phyloP scores from a whole-genome alignment of 257 asterid genomes.

The Cordia subcordata region DNA sequence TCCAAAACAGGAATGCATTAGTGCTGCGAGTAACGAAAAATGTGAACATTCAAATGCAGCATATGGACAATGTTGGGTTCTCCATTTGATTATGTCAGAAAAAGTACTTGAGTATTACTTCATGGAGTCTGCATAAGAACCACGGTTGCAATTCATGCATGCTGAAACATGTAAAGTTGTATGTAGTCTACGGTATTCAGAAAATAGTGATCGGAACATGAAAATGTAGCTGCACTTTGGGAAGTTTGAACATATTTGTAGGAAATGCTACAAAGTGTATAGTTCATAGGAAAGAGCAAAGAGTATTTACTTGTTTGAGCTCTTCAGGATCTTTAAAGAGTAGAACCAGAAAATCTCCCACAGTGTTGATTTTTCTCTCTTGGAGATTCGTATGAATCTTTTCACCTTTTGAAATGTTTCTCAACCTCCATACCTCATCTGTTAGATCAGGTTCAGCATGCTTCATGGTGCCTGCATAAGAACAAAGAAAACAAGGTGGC shows the following conservation, averaged over 20 bases:
- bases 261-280: too few species aligned
- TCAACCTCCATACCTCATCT: conserved; percentile 43
- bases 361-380: conserved; percentile 20
- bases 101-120: too few species aligned
- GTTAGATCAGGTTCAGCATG: conserved; percentile 31
- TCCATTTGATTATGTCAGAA: not conserved
- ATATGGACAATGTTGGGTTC: too few species aligned
- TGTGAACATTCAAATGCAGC: not conserved
- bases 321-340: conserved; percentile 30
- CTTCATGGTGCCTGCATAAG: conserved; percentile 43
- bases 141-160: too few species aligned
- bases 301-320: conserved; percentile 38
- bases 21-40: too few species aligned
- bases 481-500: not conserved
- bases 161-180: too few species aligned
- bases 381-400: conserved; percentile 24
- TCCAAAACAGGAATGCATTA: not conserved
- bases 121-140: not conserved
- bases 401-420: conserved; percentile 25
- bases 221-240: too few species aligned
- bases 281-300: not conserved
- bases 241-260: too few species aligned
- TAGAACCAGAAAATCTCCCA: conserved; percentile 46
- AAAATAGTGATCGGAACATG: too few species aligned
- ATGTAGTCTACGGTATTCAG: too few species aligned